Percentiles rank a stretch among this genome's conserved stretches.
Evolutionary conservation across 345 rosid genomes (phyloP).

Genomic region (Gossypium turneri): DNA sequence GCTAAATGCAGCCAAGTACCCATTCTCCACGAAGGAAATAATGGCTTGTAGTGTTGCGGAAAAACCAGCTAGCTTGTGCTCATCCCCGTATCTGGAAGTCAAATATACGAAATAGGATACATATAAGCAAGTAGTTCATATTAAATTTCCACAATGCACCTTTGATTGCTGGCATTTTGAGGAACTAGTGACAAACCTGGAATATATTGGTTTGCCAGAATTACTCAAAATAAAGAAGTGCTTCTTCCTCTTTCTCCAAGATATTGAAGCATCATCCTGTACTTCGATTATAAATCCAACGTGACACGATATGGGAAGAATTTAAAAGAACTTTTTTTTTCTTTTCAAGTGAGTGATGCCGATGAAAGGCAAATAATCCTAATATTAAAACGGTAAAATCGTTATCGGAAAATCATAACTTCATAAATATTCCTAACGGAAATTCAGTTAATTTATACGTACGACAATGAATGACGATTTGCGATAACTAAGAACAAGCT

Average conservation of each 20-base stretch:
- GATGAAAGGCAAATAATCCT: neutral
- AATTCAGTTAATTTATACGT: neutral
- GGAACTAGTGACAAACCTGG: conserved; percentile 51
- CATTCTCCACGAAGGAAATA: conserved; percentile 97
- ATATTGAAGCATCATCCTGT: conserved; percentile 95
- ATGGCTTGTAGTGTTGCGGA: conserved; percentile 99
- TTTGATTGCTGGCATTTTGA: neutral
- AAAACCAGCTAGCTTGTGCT: conserved; percentile 97
- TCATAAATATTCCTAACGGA: neutral
- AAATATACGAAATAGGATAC: conserved; percentile 2
- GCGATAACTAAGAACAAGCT: neutral
- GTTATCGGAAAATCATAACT: neutral
- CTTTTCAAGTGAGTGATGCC: neutral
- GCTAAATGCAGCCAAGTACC: conserved; percentile 36
- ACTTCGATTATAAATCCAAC: conserved; percentile 39
- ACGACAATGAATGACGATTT: neutral
- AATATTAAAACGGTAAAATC: neutral
- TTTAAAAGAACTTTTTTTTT: neutral
- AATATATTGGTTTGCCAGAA: conserved; percentile 98
- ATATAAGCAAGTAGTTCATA: neutral
- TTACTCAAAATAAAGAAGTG: conserved; percentile 94
- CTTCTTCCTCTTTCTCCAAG: conserved; percentile 99
- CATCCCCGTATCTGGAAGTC: conserved; percentile 84
- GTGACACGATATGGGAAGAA: conserved; percentile 11
- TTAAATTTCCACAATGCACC: neutral